These are phyloP conservation scores for Apiospora malaysiana DNA, from an alignment of 2,329 filamentous ascomycete species.

Conservation along the genomic window DNA sequence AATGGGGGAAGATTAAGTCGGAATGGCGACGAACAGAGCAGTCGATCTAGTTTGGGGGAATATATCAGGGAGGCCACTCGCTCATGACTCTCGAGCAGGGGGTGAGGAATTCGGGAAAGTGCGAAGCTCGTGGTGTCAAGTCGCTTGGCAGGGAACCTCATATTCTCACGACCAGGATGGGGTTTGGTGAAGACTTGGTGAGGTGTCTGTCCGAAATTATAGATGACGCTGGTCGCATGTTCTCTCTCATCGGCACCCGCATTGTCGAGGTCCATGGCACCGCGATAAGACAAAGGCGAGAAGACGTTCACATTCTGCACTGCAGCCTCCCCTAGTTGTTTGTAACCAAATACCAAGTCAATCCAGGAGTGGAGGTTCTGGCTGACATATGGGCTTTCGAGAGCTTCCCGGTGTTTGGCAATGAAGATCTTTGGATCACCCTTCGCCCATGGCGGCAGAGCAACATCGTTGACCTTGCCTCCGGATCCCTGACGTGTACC, in stretches of 20 bases:
- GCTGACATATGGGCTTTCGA: constrained; percentile 93
- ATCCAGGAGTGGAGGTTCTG: constrained; percentile 93
- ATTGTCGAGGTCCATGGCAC: constrained; percentile 88
- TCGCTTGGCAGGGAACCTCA: constrained; percentile 67
- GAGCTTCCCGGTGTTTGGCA: constrained; percentile 89
- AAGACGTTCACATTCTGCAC: constrained; percentile 94
- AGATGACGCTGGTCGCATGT: constrained; percentile 93
- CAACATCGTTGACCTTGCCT: constrained; percentile 81
- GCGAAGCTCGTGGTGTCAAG: constrained; percentile 80
- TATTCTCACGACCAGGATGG: constrained; percentile 78
- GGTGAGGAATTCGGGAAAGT: constrained; percentile 78
- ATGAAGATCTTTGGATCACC: constrained; percentile 96
- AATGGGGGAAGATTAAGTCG: constrained; percentile 83
- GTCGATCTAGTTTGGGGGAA: constrained; percentile 77
- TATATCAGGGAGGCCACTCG: constrained; percentile 80
- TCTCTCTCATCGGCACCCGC: constrained; percentile 85
- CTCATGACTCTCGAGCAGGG: constrained; percentile 78
- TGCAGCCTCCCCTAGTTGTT: constrained; percentile 91
- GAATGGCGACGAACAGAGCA: constrained; percentile 84
- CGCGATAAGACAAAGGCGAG: constrained; percentile 93
- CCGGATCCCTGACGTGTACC: constrained; percentile 82
- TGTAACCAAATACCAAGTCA: constrained; percentile 90
- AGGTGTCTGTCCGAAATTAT: constrained; percentile 98
- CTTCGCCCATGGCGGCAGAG: constrained; percentile 95
- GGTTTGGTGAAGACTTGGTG: constrained; percentile 88